Base-by-base conservation (phyloP, 73 alveolate species). In the Symbiodinium pilosum region DNA sequence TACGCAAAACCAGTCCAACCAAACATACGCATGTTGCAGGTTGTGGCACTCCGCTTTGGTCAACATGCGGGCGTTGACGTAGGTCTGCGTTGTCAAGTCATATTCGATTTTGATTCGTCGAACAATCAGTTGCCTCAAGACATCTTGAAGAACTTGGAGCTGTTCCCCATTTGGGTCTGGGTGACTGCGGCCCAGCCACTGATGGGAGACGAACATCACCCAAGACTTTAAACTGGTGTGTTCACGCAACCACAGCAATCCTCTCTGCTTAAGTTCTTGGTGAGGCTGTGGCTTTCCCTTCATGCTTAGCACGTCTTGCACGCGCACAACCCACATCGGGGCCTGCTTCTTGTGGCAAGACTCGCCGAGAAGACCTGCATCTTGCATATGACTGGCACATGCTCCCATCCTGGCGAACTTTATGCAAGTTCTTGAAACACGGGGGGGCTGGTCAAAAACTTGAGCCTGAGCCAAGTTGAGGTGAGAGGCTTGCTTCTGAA, bases 1-100 rank as follows among this genome's bases (percentile, higher is more conserved):
- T 18, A 81, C 87, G 56, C 87, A 81, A 5, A 26, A 81, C 40
- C 39, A 81, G 32, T 81, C 87, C 87, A 81, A 81, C 87, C 87
- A 81, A 81, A 81, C 47, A 56, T 39, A 81, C 16, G 75, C 75
- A 26, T 56, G 16, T 0, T 56, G 75, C 34, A 56, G 38, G n/a
- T 38, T 16, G 24, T 36, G 9, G 52, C 34, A 43, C 87, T 81
- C 87, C n/a, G 87, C 47, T 39, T 81, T 43, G 20, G 87, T 81
- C 87, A 38, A 43, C 14, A 34, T 36, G 87, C 87, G 87, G 26
- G 36, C 75, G 16, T 56, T 56, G 75, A 56, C 36, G 75, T 18
- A 56, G 75, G 26, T 21, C 2, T 56, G 75, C 26, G 75, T 34
- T 56, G 75, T 56, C 32, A 34, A 21, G 75, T 56, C 26, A 34